phyloP scores from a whole-genome alignment of 805 yeast genomes.

The Sugiyamaella boreocaroliniensis region DNA sequence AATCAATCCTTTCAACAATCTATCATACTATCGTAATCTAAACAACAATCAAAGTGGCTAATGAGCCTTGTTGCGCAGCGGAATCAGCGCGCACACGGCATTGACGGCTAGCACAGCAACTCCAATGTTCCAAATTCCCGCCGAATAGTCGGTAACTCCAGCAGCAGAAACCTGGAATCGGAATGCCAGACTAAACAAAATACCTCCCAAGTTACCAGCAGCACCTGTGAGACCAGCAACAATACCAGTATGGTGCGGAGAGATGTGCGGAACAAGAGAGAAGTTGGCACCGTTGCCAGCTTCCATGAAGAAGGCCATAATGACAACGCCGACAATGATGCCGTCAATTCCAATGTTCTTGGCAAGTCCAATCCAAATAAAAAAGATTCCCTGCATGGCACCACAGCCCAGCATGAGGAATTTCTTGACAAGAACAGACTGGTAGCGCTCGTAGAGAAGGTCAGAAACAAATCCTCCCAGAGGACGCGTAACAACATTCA shows the following conservation, averaged over 20 bases:
- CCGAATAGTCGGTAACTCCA: constrained; percentile 28
- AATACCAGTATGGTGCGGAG: constrained; percentile 33
- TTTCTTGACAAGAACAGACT: constrained; percentile 30
- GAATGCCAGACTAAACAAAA: constrained; percentile 33
- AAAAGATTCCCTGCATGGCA: constrained; percentile 29
- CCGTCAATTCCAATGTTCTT: constrained; percentile 27
- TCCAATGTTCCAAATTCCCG: constrained; percentile 33
- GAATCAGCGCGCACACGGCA: constrained; percentile 9
- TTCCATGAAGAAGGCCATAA: constrained; percentile 33
- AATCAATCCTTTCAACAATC: too few species aligned
- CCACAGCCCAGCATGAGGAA: constrained; percentile 26
- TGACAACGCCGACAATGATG: constrained; percentile 28
- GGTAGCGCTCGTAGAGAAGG: constrained; percentile 25
- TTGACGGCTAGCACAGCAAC: constrained; percentile 27
- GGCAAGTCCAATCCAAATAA: constrained; percentile 33
- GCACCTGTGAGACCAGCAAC: constrained; percentile 36
- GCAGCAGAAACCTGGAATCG: constrained; percentile 24
- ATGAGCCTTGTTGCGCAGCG: background rate
- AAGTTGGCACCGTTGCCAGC: constrained; percentile 37
- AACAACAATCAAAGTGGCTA: background rate
- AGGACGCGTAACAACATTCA: constrained; percentile 2
- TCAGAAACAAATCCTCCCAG: constrained; percentile 3
- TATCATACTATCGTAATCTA: background rate
- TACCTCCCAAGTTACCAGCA: constrained; percentile 35
- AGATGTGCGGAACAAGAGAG: constrained; percentile 33